These are phyloP conservation scores for Dunaliella sp. DNA, from an alignment of 139 green algal genomes.

Conservation along the genomic window DNA sequence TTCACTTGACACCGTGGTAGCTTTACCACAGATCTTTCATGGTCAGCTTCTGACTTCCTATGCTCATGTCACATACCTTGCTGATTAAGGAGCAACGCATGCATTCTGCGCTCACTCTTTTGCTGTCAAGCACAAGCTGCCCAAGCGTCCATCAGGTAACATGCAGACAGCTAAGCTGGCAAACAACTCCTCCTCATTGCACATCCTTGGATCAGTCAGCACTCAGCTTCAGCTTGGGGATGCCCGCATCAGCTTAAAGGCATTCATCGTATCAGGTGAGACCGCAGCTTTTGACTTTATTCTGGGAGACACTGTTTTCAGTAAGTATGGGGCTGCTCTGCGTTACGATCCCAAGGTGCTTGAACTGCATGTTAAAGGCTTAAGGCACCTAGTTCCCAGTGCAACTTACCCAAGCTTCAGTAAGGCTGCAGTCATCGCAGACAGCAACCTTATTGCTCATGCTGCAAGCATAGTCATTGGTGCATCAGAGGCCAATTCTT, in stretches of 20 bases:
- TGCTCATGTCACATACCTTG: not conserved
- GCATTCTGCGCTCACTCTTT: not conserved
- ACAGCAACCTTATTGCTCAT: not conserved
- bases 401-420: not conserved
- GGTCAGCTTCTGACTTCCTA: not conserved
- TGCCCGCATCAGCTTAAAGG: not conserved
- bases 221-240: not conserved
- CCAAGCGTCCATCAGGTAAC: not conserved
- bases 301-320: not conserved
- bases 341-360: not conserved
- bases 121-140: not conserved
- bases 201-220: not conserved
- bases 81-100: not conserved
- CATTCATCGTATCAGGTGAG: not conserved
- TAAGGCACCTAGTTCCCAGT: not conserved
- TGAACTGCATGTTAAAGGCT: not conserved
- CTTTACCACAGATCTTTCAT: not conserved
- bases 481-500: not conserved
- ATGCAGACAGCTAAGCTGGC: not conserved
- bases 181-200: not conserved
- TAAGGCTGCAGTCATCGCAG: not conserved
- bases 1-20: not conserved
- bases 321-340: not conserved
- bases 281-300: not conserved
- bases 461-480: not conserved